Conservation (phyloP, 441 rosid genomes). For the Mallotus japonicus region DNA sequence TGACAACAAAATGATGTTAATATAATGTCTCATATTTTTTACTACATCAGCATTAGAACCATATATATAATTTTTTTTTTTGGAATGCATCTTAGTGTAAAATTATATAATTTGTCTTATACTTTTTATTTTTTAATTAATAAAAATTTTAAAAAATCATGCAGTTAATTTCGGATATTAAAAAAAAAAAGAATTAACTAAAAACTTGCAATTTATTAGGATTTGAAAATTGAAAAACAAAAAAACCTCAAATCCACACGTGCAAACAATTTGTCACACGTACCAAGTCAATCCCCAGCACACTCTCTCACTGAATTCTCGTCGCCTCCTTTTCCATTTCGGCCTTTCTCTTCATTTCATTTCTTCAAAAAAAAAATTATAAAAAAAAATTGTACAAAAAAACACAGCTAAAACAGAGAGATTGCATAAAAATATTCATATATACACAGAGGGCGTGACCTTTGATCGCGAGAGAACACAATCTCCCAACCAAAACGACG, state of each 20-base stretch:
- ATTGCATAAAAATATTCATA: background rate
- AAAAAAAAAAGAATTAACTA: no score
- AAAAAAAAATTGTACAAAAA: background rate
- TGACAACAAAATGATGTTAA: no score
- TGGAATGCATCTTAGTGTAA: no score
- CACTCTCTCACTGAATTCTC: background rate
- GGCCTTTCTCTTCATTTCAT: background rate
- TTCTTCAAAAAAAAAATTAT: no score
- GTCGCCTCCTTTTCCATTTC: conserved; percentile 13
- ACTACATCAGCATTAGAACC: no score
- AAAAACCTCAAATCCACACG: conserved; percentile 10
- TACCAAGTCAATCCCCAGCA: background rate
- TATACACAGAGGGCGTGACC: conserved; percentile 30
- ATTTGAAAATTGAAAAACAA: background rate
- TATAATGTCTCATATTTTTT: no score
- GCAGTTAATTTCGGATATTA: no score
- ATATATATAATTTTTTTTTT: no score
- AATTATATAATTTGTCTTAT: no score
- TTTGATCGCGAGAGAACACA: conserved; percentile 37
- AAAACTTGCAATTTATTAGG: no score
- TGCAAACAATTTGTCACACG: background rate
- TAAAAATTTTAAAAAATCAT: no score
- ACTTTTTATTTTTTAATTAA: no score
- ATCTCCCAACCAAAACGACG: conserved; percentile 5
- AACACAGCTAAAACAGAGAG: background rate